Base-by-base conservation (phyloP, 2,329 filamentous ascomycete species). In the Calonectria multiphialidica region DNA sequence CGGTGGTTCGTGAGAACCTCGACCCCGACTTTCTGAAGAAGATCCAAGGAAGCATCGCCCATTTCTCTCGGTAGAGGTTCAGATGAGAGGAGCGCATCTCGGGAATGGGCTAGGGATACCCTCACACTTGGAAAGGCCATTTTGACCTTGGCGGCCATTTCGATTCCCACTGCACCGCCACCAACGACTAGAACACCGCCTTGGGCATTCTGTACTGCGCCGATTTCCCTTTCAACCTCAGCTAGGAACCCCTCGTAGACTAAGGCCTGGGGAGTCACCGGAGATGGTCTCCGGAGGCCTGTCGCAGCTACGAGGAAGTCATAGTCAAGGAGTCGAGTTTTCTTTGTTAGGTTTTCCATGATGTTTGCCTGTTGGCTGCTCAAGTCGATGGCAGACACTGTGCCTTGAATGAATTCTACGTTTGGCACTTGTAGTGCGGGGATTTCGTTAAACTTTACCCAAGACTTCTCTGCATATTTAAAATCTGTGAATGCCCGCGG, bases 101-200 rank as follows among this genome's bases (percentile, higher is more conserved):
- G 87, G 3, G 94, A 95, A 81, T 96, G 94, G 4, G 94, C 89
- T 1, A 96, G 88, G 0, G 90, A 93, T 18, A 96, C 92, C 42
- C 89, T 88, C 66, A 90, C 84, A 9, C 88, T 78, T 0, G 94
- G 93, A 72, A 92, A 88, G 23, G 91, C 85, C 49, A 89, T 81
- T 82, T 95, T 95, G 66, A 96, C 85, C 84, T 96, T 94, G 2
- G 93, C 91, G 0, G 94, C 93, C 88, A 96, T 95, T 81, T 96
- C 94, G 66, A 96, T 92, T 9, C 94, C 94, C 1, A 96, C 94
- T 8, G 94, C 94, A 63, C 93, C 84, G 74, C 94, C 94, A 23
- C 94, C 94, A 21, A 96, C 91, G n/a, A 96, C 88, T 0, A 94
- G 89, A 1, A 95, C 89, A 1, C 89, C 90, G n/a, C 90, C 84